Evolutionary conservation across 805 yeast species (phyloP).

Genomic region (Ogataea nonfermentans): DNA sequence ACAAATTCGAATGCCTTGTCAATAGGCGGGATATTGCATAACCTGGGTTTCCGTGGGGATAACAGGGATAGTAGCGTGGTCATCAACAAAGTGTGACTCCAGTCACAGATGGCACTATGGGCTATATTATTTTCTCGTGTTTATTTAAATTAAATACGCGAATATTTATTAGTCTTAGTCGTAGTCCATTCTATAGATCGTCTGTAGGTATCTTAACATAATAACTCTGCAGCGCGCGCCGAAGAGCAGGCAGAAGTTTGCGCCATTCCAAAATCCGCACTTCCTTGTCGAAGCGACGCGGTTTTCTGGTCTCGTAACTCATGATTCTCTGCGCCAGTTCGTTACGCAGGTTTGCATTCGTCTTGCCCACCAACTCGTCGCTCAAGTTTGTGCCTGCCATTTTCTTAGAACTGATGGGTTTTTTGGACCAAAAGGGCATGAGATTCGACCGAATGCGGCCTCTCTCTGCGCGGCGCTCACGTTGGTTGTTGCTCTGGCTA

Average conservation of each 20-base stretch:
- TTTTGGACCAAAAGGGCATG: constrained; percentile 66
- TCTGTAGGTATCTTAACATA: constrained; percentile 54
- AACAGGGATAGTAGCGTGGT: constrained; percentile 7
- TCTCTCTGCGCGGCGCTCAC: constrained; percentile 56
- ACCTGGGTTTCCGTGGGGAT: neutral
- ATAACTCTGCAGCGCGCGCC: constrained; percentile 63
- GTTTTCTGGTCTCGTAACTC: constrained; percentile 60
- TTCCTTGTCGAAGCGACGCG: constrained; percentile 68
- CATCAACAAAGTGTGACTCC: neutral
- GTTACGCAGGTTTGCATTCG: constrained; percentile 39
- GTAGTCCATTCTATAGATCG: constrained; percentile 8
- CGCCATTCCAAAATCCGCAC: constrained; percentile 63
- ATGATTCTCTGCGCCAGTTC: constrained; percentile 64
- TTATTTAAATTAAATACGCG: neutral
- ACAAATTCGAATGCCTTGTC: constrained; percentile 3
- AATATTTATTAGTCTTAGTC: constrained; percentile 3
- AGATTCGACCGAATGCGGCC: constrained; percentile 66
- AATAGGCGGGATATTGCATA: neutral
- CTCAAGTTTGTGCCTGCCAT: constrained; percentile 13
- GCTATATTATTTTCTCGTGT: too few relatives aligned
- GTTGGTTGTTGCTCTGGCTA: constrained; percentile 42
- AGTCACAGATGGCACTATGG: too few relatives aligned
- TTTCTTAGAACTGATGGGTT: constrained; percentile 50
- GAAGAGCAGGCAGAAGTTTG: constrained; percentile 55
- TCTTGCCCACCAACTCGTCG: constrained; percentile 13